A percentile compares a stretch with the other conserved stretches of the same genome.
Evolutionary conservation across 1,139 yeast genomes (phyloP).

Genomic region (Zygosaccharomyces pseudobailii): DNA sequence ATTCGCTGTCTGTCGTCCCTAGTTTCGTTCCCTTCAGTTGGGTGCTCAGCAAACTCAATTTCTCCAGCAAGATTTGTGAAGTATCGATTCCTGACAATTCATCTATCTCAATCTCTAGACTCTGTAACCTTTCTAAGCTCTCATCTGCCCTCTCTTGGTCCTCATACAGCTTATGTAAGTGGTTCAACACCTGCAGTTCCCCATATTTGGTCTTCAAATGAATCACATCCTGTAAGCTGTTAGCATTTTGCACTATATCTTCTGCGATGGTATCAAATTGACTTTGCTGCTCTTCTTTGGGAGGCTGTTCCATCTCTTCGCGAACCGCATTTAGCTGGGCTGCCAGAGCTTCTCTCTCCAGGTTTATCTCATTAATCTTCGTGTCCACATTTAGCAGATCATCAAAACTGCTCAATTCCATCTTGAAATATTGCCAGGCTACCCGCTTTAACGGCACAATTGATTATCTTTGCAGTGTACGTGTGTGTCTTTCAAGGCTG

Average conservation of each 20-base stretch:
- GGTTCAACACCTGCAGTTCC: conserved; percentile 26
- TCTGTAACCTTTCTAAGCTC: conserved; percentile 19
- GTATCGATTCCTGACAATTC: conserved; percentile 19
- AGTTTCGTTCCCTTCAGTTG: neutral
- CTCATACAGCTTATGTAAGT: conserved; percentile 16
- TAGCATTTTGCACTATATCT: conserved; percentile 14
- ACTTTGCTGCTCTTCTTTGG: conserved; percentile 11
- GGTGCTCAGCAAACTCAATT: neutral
- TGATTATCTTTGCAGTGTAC: neutral
- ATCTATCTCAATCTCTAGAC: conserved; percentile 21
- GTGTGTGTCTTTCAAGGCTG: neutral
- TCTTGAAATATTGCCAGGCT: neutral
- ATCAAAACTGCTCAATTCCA: conserved; percentile 15
- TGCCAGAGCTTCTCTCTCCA: conserved; percentile 27
- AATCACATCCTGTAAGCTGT: conserved; percentile 18
- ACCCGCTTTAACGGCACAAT: neutral
- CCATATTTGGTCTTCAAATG: conserved; percentile 31
- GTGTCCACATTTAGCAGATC: conserved; percentile 24
- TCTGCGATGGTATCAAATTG: conserved; percentile 11
- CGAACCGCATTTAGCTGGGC: conserved; percentile 19
- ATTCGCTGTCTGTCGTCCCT: neutral
- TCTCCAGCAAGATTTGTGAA: conserved; percentile 6
- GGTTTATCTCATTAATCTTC: conserved; percentile 19
- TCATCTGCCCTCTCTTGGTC: conserved; percentile 14
- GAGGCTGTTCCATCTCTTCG: conserved; percentile 18